Evolutionary conservation across 805 yeast genomes (phyloP), one percentile per base, ranked within the genome.

Genomic region (Grigorovia jiainica): DNA sequence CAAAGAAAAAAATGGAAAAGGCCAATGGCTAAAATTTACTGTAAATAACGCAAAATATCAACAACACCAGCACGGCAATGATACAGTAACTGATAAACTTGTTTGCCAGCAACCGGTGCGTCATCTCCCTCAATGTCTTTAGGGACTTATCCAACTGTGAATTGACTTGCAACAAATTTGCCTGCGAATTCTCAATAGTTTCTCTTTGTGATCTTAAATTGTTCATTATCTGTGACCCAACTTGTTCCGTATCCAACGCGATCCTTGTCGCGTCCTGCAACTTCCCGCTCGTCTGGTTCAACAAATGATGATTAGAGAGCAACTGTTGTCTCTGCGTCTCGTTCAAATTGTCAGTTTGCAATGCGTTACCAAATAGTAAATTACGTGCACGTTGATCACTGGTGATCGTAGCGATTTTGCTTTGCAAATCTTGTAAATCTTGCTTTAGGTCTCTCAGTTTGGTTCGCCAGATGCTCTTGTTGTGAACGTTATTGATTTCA

Each of bases 141-240:
- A 92, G 74, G 43, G 92, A 80, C 57, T 83, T 80, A 63, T 92
- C 97, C 41, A 92, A 95, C 55, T 89, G 87, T 1, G 82, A 78
- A 58, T 92, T 97, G 0, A 97, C 97, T 47, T 87, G 90, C 63
- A 75, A 75, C 39, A 92, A 67, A 0, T 95, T 85, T 53, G 82
- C 84, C 61, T 97, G 76, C 18, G 95, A 78, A 53, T 89, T 87
- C 41, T 77, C 68, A 35, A 92, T 75, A 56, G 94, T 97, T 55
- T 92, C 98, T 44, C 98, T 71, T 66, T 92, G 98, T 20, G 95
- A 81, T 46, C 96, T 73, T 50, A 92, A 68, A 58, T 90, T 95
- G 53, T 78, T 79, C 65, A 92, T 72, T 40, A 92, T 92, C 49
- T 83, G 82, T 11, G 96, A 86, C 1, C 98, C 98, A 40, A 92